A percentile compares a stretch with the other conserved stretches of the same genome.
phyloP scores from a whole-genome alignment of 2,329 filamentous ascomycete genomes.

The Trichocomaceae sp. region DNA sequence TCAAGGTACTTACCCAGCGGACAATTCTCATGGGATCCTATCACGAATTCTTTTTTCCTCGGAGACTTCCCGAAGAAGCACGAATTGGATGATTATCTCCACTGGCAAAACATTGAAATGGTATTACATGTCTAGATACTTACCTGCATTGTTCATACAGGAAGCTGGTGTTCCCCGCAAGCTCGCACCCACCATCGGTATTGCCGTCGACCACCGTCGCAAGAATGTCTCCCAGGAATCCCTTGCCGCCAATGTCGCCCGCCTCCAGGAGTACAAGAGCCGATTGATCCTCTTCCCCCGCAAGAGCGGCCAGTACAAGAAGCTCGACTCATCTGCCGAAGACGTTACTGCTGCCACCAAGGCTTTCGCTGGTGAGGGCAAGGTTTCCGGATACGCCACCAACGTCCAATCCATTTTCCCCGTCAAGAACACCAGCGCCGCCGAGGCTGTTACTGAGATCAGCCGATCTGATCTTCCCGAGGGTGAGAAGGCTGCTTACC shows the following conservation, averaged over 20 bases:
- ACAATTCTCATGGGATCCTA: conserved; percentile 13
- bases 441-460: conserved; percentile 64
- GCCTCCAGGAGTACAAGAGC: conserved; percentile 95
- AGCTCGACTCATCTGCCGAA: conserved; percentile 79
- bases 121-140: conserved; percentile 3
- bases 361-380: conserved; percentile 42
- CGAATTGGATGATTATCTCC: neutral
- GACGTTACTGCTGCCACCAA: conserved; percentile 66
- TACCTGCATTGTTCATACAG: conserved; percentile 41
- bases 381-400: conserved; percentile 48
- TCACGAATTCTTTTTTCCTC: neutral
- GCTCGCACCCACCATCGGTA: conserved; percentile 92
- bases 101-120: neutral
- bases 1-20: conserved; percentile 65
- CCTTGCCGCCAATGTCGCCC: conserved; percentile 88
- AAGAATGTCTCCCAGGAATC: conserved; percentile 96
- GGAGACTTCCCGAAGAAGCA: neutral
- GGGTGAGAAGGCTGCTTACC: conserved; percentile 79
- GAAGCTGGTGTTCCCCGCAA: conserved; percentile 93
- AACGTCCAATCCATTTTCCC: conserved; percentile 59
- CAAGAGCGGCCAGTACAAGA: conserved; percentile 89
- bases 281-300: conserved; percentile 97
- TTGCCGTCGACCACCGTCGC: conserved; percentile 92
- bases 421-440: conserved; percentile 56
- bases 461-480: conserved; percentile 74